Evolutionary conservation across 2,329 filamentous ascomycete species (phyloP).

Genomic region (Metarhizium anisopliae): DNA sequence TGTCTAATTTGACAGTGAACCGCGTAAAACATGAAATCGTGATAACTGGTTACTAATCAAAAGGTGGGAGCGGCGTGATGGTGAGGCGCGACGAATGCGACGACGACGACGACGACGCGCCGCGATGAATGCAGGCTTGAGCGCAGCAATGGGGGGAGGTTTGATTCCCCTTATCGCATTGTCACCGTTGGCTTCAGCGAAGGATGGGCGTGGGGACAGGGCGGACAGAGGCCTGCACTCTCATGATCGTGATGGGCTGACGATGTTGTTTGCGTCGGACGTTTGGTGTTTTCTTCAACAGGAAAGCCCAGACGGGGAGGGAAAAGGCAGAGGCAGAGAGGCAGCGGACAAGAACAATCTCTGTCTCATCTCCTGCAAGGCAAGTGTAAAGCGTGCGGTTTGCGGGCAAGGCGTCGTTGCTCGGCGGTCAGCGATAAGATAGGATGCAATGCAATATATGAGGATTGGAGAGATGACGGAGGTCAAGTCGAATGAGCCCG

Average conservation of each 20-base stretch:
- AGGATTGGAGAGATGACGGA: too few species aligned
- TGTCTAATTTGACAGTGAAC: too few species aligned
- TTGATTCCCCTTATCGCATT: constrained; percentile 4
- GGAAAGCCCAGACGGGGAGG: not conserved
- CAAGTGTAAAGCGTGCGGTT: too few species aligned
- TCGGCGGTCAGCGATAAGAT: too few species aligned
- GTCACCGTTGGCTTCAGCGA: constrained; percentile 3
- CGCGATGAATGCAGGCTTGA: not conserved
- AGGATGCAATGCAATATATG: too few species aligned
- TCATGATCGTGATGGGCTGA: not conserved
- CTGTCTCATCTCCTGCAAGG: too few species aligned
- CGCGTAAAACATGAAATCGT: too few species aligned
- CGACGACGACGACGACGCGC: not conserved
- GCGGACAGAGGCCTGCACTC: not conserved
- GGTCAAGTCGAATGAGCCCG: too few species aligned
- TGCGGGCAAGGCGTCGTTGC: too few species aligned
- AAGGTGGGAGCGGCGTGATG: not conserved
- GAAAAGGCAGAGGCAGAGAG: too few species aligned
- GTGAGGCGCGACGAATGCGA: not conserved
- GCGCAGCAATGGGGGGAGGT: not conserved
- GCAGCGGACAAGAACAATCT: too few species aligned
- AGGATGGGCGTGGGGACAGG: constrained; percentile 1
- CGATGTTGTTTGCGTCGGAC: not conserved
- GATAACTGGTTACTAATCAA: too few species aligned
- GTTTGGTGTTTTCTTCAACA: not conserved